Percentiles rank a stretch among this genome's conserved stretches.
phyloP scores from a whole-genome alignment of 805 yeast species.

The Schizosaccharomyces cryophilus region DNA sequence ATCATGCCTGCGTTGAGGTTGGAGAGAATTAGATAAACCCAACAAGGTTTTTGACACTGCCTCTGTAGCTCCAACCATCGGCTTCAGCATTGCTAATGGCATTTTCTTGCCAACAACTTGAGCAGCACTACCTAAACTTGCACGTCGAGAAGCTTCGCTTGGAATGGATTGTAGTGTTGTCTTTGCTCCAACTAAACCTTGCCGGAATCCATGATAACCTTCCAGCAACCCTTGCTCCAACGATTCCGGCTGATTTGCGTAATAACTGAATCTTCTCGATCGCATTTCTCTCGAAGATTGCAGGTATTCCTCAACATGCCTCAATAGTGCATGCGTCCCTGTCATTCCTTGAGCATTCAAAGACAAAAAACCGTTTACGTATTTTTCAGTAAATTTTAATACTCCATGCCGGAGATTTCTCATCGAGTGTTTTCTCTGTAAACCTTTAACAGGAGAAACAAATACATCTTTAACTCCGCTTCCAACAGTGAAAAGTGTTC shows the following conservation, averaged over 20 bases:
- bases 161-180: slow-evolving; percentile 37
- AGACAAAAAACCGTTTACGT: slow-evolving; percentile 24
- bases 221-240: slow-evolving; percentile 44
- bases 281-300: neutral
- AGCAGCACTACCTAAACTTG: slow-evolving; percentile 20
- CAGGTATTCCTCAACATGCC: slow-evolving; percentile 43
- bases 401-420: slow-evolving; percentile 7
- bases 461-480: slow-evolving; percentile 53
- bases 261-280: slow-evolving; percentile 35
- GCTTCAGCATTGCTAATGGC: slow-evolving; percentile 59
- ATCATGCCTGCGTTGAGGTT: neutral
- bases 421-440: slow-evolving; percentile 57
- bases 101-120: slow-evolving; percentile 46
- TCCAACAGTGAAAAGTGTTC: slow-evolving; percentile 53
- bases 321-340: slow-evolving; percentile 64
- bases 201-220: slow-evolving; percentile 53
- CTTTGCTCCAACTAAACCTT: slow-evolving; percentile 40
- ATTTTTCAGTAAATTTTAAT: slow-evolving; percentile 39
- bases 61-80: slow-evolving; percentile 80
- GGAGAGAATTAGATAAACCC: slow-evolving; percentile 40
- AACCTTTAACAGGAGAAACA: slow-evolving; percentile 46
- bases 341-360: slow-evolving; percentile 23
- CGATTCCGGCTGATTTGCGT: slow-evolving; percentile 61
- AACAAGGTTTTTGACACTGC: slow-evolving; percentile 60
- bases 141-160: slow-evolving; percentile 33